A percentile compares a stretch with the other conserved stretches of the same genome.
Evolutionary conservation across 768 basidiomycete genomes (phyloP).

Genomic region (Xerocomus potaroensis): DNA sequence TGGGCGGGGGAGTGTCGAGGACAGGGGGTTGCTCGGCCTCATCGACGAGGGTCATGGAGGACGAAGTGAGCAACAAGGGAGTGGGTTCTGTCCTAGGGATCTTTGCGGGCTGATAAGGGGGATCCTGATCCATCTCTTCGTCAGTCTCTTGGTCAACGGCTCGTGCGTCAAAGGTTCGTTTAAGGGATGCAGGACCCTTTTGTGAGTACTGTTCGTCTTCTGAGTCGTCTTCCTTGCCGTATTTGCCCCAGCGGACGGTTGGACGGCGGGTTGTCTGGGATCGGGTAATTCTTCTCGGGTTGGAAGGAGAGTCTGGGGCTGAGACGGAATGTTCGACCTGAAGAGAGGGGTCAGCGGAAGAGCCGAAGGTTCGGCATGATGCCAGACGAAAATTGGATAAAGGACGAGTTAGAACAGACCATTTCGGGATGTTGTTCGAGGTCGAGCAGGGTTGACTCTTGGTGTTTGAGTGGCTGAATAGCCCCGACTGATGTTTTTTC

Average conservation of each 20-base stretch:
- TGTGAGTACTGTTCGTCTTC: constrained; percentile 20
- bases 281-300: constrained; percentile 28
- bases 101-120: constrained; percentile 20
- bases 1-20: constrained; percentile 4
- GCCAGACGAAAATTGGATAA: constrained; percentile 29
- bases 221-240: constrained; percentile 27
- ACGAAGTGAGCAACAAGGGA: constrained; percentile 24
- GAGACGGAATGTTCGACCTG: constrained; percentile 20
- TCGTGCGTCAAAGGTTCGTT: constrained; percentile 33
- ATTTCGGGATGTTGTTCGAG: constrained; percentile 23
- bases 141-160: constrained; percentile 34
- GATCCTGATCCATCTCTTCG: constrained; percentile 25
- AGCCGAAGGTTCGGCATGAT: constrained; percentile 28
- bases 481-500: constrained; percentile 17
- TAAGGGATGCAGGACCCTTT: constrained; percentile 23
- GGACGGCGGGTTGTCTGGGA: constrained; percentile 34
- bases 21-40: constrained; percentile 12
- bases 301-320: constrained; percentile 24
- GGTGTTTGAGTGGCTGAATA: constrained; percentile 3
- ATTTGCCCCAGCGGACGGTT: constrained; percentile 33
- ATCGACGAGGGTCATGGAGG: constrained; percentile 29
- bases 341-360: constrained; percentile 16
- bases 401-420: constrained; percentile 28
- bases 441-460: constrained; percentile 27
- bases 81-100: constrained; percentile 27